Evolutionary conservation across 2,329 filamentous ascomycete genomes (phyloP), one percentile per base, ranked within the genome.

Genomic region (Hypoxylon sp.): DNA sequence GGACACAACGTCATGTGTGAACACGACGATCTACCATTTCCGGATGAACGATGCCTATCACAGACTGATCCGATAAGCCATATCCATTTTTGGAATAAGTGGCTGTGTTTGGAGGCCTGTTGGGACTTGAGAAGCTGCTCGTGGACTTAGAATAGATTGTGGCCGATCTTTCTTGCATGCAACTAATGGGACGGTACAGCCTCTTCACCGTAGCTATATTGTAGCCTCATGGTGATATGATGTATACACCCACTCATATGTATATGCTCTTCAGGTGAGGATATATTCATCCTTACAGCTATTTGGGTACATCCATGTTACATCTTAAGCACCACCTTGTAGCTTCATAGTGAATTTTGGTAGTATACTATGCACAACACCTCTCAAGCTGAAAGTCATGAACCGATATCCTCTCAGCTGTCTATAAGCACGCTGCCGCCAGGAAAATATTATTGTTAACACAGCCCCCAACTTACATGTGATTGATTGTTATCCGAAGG

Each of bases 1-100:
- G 41, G 46, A 43, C 65, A 70, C 59, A 68, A 70, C 67, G 61
- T 68, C 67, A 70, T 70, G 61, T 68, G 55, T 65, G 62, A 61
- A 23, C 25, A 57, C 37, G 67, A 69, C 46, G 52, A 63, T 65
- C 55, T 65, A 34, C 67, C 61, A 55, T 68, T 70, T 58, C 67
- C 58, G 64, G 64, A 63, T 39, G 58, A 65, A 63, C 64, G 59
- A 63, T 65, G 55, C 67, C 64, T 63, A 70, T 60, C 63, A 68
- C 19, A 70, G 67, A 55, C 48, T 39, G 46, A 37, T 54, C 64
- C 58, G 57, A 55, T 61, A 57, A 48, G 58, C 51, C 61, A 59
- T 59, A 48, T 67, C 63, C 67, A 51, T 67, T 69, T 69, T 53
- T 54, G 67, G 67, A 67, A 67, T 62, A 61, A 55, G 61, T 45